Evolutionary conservation across 2,329 filamentous ascomycete species (phyloP), one percentile per base, ranked within the genome.

Genomic region (Fusarium decemcellulare): DNA sequence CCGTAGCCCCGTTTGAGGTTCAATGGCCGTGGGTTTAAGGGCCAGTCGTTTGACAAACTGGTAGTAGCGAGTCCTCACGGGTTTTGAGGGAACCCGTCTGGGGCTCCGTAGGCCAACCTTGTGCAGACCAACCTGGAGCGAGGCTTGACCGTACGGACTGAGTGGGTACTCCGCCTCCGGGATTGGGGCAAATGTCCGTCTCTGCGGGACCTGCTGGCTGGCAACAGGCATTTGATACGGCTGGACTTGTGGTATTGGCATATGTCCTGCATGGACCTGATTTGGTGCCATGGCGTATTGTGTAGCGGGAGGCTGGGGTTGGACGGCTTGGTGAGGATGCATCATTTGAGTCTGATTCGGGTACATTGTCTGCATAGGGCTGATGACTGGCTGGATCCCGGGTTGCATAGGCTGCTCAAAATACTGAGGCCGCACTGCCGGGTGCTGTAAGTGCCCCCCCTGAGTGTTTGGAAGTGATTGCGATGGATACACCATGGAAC

Each of bases 11-110:
- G 75, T 77, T 63, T 77, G 78, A 2, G 82, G 79, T 37, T 59
- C 79, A 52, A 78, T 75, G 51, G 67, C 65, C 30, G 81, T 65
- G 0, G 91, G 91, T 2, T 71, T 67, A 8, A 87, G 72, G 2
- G 82, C 79, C 59, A 91, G 87, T 0, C 76, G 78, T 63, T 84
- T 84, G 16, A 92, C 79, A 51, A 84, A 86, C 66, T 91, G 88
- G 72, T 91, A 93, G 54, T 87, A 79, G 6, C 80, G 80, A 64
- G 80, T 79, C 8, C 58, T 53, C 9, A 60, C 46, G 2, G 65
- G 62, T 7, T 59, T 60, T n/a, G 51, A 36, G 7, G 80, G 76
- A n/a, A 81, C 72, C 51, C 85, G 81, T 40, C 76, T 79, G 4
- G 87, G 87, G 64, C 86, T 89, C 18, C 84, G 81, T 14, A 83